phyloP scores from a whole-genome alignment of 768 basidiomycete species.

The Russula dissimulans region DNA sequence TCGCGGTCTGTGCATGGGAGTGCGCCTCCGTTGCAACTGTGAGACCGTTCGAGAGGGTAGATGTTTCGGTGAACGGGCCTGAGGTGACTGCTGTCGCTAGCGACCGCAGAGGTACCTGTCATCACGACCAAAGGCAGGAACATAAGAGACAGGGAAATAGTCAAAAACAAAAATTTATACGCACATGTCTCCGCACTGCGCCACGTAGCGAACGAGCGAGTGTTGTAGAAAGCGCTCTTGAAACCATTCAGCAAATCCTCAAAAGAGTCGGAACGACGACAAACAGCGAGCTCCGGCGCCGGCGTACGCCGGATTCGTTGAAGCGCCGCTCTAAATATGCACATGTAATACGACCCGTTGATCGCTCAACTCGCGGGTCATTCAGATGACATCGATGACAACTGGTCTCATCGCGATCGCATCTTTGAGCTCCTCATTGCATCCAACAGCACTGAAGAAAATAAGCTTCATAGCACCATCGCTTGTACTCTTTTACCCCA shows the following conservation, averaged over 20 bases:
- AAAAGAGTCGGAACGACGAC: not conserved
- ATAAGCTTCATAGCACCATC: too few species aligned
- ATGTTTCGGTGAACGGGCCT: conserved; percentile 78
- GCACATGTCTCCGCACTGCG: conserved; percentile 10
- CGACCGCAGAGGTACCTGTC: conserved; percentile 48
- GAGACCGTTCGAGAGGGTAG: conserved; percentile 89
- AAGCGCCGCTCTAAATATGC: not conserved
- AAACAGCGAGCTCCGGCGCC: not conserved
- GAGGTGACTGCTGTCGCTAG: conserved; percentile 64
- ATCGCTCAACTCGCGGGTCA: too few species aligned
- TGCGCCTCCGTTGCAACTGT: conserved; percentile 91
- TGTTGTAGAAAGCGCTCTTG: conserved; percentile 20
- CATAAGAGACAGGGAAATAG: conserved; percentile 10
- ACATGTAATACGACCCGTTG: too few species aligned
- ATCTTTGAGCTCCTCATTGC: too few species aligned
- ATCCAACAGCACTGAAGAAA: too few species aligned
- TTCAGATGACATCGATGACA: too few species aligned
- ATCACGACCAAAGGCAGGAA: not conserved
- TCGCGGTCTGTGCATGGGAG: conserved; percentile 88
- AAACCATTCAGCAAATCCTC: conserved; percentile 33
- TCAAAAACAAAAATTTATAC: not conserved
- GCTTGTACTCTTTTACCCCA: too few species aligned
- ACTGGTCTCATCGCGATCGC: too few species aligned
- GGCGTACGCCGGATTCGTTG: not conserved
- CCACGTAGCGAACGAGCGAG: conserved; percentile 15